phyloP scores from a whole-genome alignment of 441 rosid genomes.

The Jatropha podagrica region DNA sequence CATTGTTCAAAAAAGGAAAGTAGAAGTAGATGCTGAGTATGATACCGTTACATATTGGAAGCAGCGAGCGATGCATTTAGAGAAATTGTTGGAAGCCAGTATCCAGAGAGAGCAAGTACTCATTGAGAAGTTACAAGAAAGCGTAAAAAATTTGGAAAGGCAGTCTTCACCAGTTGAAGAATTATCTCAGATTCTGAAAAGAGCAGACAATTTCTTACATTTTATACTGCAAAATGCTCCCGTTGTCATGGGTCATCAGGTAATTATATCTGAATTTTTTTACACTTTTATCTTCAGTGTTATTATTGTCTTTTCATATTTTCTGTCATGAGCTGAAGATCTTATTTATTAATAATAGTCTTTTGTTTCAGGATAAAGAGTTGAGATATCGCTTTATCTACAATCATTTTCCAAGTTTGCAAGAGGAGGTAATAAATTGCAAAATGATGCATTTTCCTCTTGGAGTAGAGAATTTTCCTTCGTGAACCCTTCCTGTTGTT shows the following conservation, averaged over 20 bases:
- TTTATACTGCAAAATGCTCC: constrained; percentile 95
- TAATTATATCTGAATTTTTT: constrained; percentile 12
- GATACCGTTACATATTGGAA: constrained; percentile 57
- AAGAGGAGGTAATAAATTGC: constrained; percentile 65
- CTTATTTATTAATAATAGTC: not conserved
- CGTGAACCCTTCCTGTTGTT: not conserved
- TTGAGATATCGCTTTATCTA: constrained; percentile 87
- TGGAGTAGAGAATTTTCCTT: constrained; percentile 16
- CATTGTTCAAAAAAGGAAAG: constrained; percentile 47
- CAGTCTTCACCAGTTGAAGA: constrained; percentile 88
- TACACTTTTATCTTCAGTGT: too few relatives aligned
- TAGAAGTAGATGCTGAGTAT: constrained; percentile 70
- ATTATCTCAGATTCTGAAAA: constrained; percentile 70
- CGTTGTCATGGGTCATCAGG: constrained; percentile 96
- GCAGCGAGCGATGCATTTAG: too few relatives aligned
- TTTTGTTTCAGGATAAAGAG: constrained; percentile 75
- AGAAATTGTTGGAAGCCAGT: constrained; percentile 40
- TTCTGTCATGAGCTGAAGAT: not conserved
- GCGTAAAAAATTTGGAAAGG: constrained; percentile 64
- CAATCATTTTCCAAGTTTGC: constrained; percentile 81
- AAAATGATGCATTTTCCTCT: constrained; percentile 21
- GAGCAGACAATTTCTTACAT: constrained; percentile 96
- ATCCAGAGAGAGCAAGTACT: constrained; percentile 70
- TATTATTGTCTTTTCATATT: too few relatives aligned
- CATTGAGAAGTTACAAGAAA: constrained; percentile 71